Evolutionary conservation across 495 filamentous ascomycete species (phyloP).

Genomic region (Penicillium manginii): DNA sequence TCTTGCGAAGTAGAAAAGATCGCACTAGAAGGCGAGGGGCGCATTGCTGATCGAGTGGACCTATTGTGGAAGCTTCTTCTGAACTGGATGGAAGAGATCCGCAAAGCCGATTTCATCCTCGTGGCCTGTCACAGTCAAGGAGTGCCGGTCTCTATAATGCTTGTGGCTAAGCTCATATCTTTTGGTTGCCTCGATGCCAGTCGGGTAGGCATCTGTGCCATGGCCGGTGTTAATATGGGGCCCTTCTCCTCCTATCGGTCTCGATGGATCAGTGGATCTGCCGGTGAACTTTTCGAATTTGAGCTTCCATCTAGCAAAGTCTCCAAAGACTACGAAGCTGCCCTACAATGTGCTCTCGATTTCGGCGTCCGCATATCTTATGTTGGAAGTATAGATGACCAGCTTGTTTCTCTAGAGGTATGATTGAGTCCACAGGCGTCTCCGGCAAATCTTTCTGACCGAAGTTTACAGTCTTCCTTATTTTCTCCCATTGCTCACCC

Average conservation of each 20-base stretch:
- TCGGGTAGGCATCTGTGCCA: conserved; percentile 81
- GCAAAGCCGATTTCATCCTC: conserved; percentile 84
- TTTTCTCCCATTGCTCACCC: conserved; percentile 84
- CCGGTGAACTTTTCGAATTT: conserved; percentile 92
- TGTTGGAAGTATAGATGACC: conserved; percentile 93
- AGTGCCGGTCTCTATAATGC: conserved; percentile 89
- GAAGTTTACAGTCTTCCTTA: conserved; percentile 66
- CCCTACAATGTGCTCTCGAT: conserved; percentile 69
- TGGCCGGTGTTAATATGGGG: conserved; percentile 93
- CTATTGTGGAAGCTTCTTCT: conserved; percentile 91
- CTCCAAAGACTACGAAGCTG: conserved; percentile 77
- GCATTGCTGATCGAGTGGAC: conserved; percentile 85
- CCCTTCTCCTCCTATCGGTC: conserved; percentile 88
- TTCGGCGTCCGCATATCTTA: conserved; percentile 84
- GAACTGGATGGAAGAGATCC: conserved; percentile 93
- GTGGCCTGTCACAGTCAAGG: conserved; percentile 94
- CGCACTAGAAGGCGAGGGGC: conserved; percentile 96
- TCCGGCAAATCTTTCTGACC: neutral
- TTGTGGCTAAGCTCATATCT: conserved; percentile 87
- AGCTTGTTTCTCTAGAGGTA: conserved; percentile 89
- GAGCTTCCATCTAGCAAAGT: conserved; percentile 76
- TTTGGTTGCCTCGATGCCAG: conserved; percentile 73
- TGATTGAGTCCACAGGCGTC: conserved; percentile 12
- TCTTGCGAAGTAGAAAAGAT: conserved; percentile 81
- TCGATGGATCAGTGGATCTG: conserved; percentile 81